Evolutionary conservation across 257 asterid genomes (phyloP).

Genomic region (Salvia rosmarinus): DNA sequence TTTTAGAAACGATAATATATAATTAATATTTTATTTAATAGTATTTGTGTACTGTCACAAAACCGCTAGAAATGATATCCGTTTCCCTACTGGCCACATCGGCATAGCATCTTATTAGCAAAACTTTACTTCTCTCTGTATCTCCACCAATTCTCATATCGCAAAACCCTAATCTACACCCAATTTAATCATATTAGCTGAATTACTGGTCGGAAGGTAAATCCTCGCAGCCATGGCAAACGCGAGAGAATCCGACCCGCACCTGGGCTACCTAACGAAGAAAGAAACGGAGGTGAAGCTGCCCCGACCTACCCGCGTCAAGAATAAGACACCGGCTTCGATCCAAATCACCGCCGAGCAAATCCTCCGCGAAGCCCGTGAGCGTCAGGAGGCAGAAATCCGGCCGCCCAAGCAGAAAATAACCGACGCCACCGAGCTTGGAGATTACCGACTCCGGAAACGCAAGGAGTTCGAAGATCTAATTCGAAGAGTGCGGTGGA

Average conservation of each 20-base stretch:
- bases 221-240: constrained; percentile 40
- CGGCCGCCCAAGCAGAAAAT: constrained; percentile 92
- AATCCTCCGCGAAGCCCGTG: constrained; percentile 89
- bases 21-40: too few relatives aligned
- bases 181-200: too few relatives aligned
- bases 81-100: too few relatives aligned
- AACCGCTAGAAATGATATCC: too few relatives aligned
- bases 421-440: constrained; percentile 73
- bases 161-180: background rate
- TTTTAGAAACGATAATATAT: too few relatives aligned
- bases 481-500: constrained; percentile 85
- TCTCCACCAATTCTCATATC: background rate
- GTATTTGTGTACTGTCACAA: too few relatives aligned
- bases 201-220: background rate
- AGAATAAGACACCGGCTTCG: constrained; percentile 84
- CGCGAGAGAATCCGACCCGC: constrained; percentile 61
- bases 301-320: constrained; percentile 80
- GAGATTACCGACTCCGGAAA: constrained; percentile 79
- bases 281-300: constrained; percentile 84
- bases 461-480: constrained; percentile 77
- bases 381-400: constrained; percentile 83
- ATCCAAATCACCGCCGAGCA: constrained; percentile 91
- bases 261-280: constrained; percentile 66
- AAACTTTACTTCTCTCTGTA: too few relatives aligned
- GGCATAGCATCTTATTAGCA: too few relatives aligned